Base-by-base conservation (phyloP, 805 yeast genomes). In the Nadsonia fulvescens region DNA sequence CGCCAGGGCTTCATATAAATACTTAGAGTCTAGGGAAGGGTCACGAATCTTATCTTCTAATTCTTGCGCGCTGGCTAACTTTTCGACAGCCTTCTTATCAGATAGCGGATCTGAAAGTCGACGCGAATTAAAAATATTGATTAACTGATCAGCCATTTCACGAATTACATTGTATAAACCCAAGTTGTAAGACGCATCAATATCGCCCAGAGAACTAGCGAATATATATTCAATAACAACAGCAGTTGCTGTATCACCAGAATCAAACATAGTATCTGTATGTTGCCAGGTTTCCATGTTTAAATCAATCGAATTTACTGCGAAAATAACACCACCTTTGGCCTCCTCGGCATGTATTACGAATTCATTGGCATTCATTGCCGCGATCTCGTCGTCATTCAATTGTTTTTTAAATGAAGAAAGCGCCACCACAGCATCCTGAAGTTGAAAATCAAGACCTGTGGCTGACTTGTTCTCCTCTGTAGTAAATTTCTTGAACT, bases 91-190 rank as follows among this genome's bases (percentile, higher is more conserved):
- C n/a, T n/a, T n/a, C n/a, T n/a, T n/a, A n/a, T n/a, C n/a, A n/a
- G n/a, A n/a, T n/a, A n/a, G n/a, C n/a, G n/a, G n/a, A n/a, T n/a
- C n/a, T n/a, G n/a, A n/a, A n/a, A n/a, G n/a, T n/a, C n/a, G n/a
- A n/a, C n/a, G n/a, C n/a, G n/a, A n/a, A n/a, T n/a, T n/a, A n/a
- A n/a, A n/a, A n/a, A n/a, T n/a, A n/a, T n/a, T n/a, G n/a, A n/a
- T n/a, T n/a, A n/a, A n/a, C n/a, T n/a, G n/a, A n/a, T 81, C 64
- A 72, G 83, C 76, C 93, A 89, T 82, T 40, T 81, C 93, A 18
- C 92, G 59, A 17, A 89, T 79, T 36, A 81, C 81, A 40, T 76
- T 78, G 11, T 89, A 71, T 0, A 93, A 73, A 0, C 96, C 95
- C 15, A 89, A 53, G 44, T 89, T 89, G 98, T 98, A 89, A 25